Conservation (phyloP, 371 early-diverging fungal species). For the Vairimorpha apis region DNA sequence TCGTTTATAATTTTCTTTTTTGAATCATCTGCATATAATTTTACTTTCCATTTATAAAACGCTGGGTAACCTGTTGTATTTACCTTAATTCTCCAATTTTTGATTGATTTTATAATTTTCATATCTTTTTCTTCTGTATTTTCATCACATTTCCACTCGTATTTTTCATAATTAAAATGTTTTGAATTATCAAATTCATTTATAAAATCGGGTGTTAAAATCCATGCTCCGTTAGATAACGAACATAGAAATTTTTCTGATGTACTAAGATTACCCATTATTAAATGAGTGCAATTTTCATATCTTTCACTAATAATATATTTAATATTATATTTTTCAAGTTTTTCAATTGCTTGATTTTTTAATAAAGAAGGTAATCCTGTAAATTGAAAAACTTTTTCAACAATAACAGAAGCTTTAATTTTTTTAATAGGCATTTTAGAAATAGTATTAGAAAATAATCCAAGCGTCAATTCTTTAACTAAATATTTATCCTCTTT, state of each 20-base stretch:
- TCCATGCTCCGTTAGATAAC: slow-evolving; percentile 54
- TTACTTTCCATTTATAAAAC: slow-evolving; percentile 60
- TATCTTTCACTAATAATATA: slow-evolving; percentile 45
- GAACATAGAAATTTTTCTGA: slow-evolving; percentile 62
- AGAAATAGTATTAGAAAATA: neutral
- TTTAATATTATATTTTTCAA: slow-evolving; percentile 43
- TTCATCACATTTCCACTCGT: slow-evolving; percentile 50
- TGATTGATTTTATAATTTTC: slow-evolving; percentile 41
- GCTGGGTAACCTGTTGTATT: slow-evolving; percentile 46
- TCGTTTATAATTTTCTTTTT: slow-evolving; percentile 29
- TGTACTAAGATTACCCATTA: slow-evolving; percentile 57
- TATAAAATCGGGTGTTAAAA: slow-evolving; percentile 57
- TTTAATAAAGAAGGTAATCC: slow-evolving; percentile 49
- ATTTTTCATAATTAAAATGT: slow-evolving; percentile 45
- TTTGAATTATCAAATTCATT: slow-evolving; percentile 48
- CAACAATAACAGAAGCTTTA: slow-evolving; percentile 1
- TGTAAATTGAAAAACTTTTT: slow-evolving; percentile 59
- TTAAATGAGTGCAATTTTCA: slow-evolving; percentile 60
- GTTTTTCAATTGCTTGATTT: slow-evolving; percentile 47
- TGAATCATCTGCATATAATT: slow-evolving; percentile 43
- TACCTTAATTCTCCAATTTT: slow-evolving; percentile 48
- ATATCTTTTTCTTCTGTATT: slow-evolving; percentile 31
- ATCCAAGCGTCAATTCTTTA: slow-evolving; percentile 11
- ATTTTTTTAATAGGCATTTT: neutral
- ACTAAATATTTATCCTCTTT: slow-evolving; percentile 46